Percentiles rank a stretch among this genome's conserved stretches.
These are phyloP conservation scores for Ustulina deusta DNA, from an alignment of 2,329 filamentous ascomycete genomes.

Conservation along the genomic window DNA sequence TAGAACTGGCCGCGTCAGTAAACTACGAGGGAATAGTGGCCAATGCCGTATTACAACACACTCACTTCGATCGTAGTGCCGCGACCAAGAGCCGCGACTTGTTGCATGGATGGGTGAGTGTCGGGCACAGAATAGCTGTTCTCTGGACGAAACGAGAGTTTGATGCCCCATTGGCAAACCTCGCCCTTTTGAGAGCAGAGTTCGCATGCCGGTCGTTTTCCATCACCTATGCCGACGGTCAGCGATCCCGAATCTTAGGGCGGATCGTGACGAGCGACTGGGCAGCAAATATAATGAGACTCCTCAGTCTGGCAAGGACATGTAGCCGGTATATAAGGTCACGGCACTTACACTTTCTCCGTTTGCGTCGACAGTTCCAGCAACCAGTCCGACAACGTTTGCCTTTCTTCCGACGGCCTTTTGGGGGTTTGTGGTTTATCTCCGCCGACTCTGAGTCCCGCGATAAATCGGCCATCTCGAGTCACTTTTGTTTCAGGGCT, in stretches of 20 bases:
- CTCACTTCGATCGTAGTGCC: background rate
- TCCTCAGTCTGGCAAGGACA: background rate
- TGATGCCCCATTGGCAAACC: background rate
- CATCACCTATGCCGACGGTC: background rate
- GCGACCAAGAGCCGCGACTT: background rate
- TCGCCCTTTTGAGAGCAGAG: constrained; percentile 2
- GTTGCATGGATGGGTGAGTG: constrained; percentile 1
- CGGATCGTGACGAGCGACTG: too few relatives aligned
- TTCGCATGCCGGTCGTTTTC: background rate
- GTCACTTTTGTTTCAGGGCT: background rate
- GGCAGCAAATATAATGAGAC: background rate
- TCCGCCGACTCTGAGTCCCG: background rate
- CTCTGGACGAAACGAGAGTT: constrained; percentile 4
- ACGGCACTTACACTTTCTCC: background rate
- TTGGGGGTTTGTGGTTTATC: background rate
- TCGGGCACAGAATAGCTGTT: background rate
- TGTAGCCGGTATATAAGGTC: background rate
- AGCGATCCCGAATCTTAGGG: background rate
- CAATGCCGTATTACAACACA: too few relatives aligned
- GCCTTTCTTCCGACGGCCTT: background rate
- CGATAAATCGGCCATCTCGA: background rate
- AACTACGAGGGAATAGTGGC: background rate
- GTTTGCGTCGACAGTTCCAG: constrained; percentile 4
- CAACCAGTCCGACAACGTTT: background rate
- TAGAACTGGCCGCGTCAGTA: background rate